Evolutionary conservation across 73 alveolate genomes (phyloP).

Genomic region (Paramecium sexaurelia): DNA sequence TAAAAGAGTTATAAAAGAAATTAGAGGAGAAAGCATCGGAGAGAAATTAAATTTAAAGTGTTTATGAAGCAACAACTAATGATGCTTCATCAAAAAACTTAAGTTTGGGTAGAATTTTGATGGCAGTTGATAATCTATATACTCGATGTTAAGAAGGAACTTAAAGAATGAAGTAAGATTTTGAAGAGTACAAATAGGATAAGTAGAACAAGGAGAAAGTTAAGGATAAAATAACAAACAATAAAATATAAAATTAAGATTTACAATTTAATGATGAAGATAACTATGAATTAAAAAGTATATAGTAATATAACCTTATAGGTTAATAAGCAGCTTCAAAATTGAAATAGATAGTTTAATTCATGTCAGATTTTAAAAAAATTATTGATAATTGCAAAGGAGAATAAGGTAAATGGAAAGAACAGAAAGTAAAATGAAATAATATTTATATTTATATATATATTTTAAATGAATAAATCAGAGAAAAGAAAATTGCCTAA

Average conservation of each 20-base stretch:
- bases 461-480: conserved; percentile 36
- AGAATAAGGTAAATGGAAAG: conserved; percentile 14
- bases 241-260: conserved; percentile 44
- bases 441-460: background rate
- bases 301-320: background rate
- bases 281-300: conserved; percentile 58
- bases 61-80: conserved; percentile 55
- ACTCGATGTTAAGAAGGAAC: conserved; percentile 60
- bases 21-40: conserved; percentile 63
- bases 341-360: background rate
- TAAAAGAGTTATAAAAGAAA: conserved; percentile 71
- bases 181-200: conserved; percentile 56
- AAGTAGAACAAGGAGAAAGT: conserved; percentile 51
- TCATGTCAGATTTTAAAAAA: conserved; percentile 39
- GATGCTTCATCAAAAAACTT: conserved; percentile 54
- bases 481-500: conserved; percentile 60
- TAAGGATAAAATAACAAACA: conserved; percentile 25
- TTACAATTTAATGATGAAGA: conserved; percentile 46
- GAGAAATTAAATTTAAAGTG: conserved; percentile 43
- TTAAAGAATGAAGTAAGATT: conserved; percentile 59
- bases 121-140: conserved; percentile 65
- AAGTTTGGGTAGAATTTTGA: conserved; percentile 60
- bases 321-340: conserved; percentile 38
- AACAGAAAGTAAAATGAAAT: conserved; percentile 24
- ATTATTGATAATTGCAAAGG: conserved; percentile 37